phyloP scores from a whole-genome alignment of 352 stramenopile species.

The Globisporangium barbulae region DNA sequence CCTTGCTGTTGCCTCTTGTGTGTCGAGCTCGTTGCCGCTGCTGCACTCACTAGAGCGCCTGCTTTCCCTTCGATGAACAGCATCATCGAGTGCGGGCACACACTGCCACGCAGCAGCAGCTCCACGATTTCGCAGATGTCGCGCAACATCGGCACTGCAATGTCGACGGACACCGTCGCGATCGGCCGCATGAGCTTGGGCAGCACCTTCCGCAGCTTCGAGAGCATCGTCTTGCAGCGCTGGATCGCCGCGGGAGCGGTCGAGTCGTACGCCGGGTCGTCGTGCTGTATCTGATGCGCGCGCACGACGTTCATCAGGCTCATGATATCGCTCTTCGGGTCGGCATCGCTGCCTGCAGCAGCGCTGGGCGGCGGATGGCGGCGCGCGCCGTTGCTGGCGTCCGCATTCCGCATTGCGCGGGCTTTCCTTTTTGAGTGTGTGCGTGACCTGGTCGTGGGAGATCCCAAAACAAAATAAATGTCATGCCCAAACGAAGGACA shows the following conservation, averaged over 20 bases:
- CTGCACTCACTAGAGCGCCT: background rate
- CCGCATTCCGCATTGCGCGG: conserved; percentile 5
- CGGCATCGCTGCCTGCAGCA: conserved; percentile 15
- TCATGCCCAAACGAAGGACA: too few species aligned
- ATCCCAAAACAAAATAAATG: too few species aligned
- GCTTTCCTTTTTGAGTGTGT: conserved; percentile 13
- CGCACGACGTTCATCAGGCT: conserved; percentile 42
- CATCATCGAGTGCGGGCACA: conserved; percentile 59
- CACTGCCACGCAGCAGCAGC: conserved; percentile 35
- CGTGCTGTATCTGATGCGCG: conserved; percentile 45
- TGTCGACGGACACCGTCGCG: conserved; percentile 26
- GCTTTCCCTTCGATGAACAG: conserved; percentile 42
- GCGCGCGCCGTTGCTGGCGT: conserved; percentile 4
- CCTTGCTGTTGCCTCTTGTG: background rate
- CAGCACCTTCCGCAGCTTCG: conserved; percentile 63
- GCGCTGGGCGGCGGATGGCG: background rate
- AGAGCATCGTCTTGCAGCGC: conserved; percentile 64
- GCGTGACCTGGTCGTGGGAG: too few species aligned
- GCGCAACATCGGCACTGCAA: conserved; percentile 36
- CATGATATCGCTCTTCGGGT: conserved; percentile 49
- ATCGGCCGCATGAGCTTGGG: conserved; percentile 65
- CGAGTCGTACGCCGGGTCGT: conserved; percentile 38
- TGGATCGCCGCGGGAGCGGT: conserved; percentile 30
- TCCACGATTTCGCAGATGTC: conserved; percentile 56
- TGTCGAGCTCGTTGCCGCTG: background rate